phyloP scores from a whole-genome alignment of 164 flowering plant genomes.

The Chimonanthus salicifolius region DNA sequence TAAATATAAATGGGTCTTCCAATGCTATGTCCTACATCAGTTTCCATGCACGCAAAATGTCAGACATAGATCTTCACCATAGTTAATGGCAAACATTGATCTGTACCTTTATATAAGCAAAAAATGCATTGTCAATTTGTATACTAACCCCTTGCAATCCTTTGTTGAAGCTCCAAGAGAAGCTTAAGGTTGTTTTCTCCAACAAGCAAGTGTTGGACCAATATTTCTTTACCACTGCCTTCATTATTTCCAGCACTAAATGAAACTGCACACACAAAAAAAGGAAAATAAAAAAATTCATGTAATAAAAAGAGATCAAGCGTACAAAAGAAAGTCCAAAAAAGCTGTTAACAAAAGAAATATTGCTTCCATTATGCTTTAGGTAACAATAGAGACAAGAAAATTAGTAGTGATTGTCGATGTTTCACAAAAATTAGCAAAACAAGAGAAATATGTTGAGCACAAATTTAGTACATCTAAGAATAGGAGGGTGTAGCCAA shows the following conservation, averaged over 20 bases:
- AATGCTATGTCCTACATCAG: too few relatives aligned
- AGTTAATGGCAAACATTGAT: background rate
- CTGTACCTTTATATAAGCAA: background rate
- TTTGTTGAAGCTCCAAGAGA: constrained; percentile 54
- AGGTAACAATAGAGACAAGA: background rate
- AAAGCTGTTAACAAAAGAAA: background rate
- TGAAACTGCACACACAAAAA: constrained; percentile 34
- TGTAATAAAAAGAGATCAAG: background rate
- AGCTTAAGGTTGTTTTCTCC: constrained; percentile 64
- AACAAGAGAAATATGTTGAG: too few relatives aligned
- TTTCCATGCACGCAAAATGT: too few relatives aligned
- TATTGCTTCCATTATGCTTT: background rate
- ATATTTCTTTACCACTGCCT: constrained; percentile 50
- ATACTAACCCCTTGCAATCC: constrained; percentile 45
- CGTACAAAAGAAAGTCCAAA: too few relatives aligned
- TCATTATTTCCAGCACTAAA: constrained; percentile 39
- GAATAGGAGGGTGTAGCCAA: background rate
- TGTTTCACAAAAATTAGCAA: too few relatives aligned
- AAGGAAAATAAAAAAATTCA: background rate
- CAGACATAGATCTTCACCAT: background rate
- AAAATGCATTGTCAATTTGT: background rate
- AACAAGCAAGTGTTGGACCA: constrained; percentile 93
- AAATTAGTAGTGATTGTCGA: background rate
- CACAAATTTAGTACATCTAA: background rate
- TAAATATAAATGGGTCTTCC: too few relatives aligned